These are phyloP conservation scores for Dicorynia guianensis DNA, from an alignment of 306 rosid species.

Conservation along the genomic window DNA sequence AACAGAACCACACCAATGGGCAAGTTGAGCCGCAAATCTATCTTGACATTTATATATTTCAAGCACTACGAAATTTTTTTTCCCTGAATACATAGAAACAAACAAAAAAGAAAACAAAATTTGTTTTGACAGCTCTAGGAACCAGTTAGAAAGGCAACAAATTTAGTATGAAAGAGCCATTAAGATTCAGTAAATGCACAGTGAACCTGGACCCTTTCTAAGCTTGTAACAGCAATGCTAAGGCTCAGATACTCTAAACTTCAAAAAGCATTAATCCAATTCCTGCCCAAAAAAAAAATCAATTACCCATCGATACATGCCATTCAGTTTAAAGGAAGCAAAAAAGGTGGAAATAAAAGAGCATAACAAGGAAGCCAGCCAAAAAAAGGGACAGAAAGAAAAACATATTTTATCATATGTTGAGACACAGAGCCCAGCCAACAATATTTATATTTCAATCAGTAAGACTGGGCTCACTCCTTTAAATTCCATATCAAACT, in stretches of 20 bases:
- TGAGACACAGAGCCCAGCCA: slow-evolving; percentile 4
- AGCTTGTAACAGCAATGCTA: slow-evolving; percentile 30
- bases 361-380: not conserved
- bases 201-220: slow-evolving; percentile 47
- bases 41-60: slow-evolving; percentile 32
- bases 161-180: slow-evolving; percentile 40
- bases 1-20: slow-evolving; percentile 31
- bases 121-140: slow-evolving; percentile 42
- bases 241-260: slow-evolving; percentile 24
- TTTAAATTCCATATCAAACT: slow-evolving; percentile 21
- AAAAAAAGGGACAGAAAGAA: not conserved
- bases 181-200: slow-evolving; percentile 42
- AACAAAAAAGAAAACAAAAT: slow-evolving; percentile 26
- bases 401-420: not conserved
- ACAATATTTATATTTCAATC: not conserved
- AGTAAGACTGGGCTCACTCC: not conserved
- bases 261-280: slow-evolving; percentile 41
- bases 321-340: slow-evolving; percentile 18
- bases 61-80: slow-evolving; percentile 30
- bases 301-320: slow-evolving; percentile 19
- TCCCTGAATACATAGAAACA: slow-evolving; percentile 25
- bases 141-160: slow-evolving; percentile 46
- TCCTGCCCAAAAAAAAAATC: slow-evolving; percentile 52
- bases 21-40: slow-evolving; percentile 41
- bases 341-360: not conserved